Evolutionary conservation across 1,139 yeast genomes (phyloP).

Genomic region (Zygoascus sp.): DNA sequence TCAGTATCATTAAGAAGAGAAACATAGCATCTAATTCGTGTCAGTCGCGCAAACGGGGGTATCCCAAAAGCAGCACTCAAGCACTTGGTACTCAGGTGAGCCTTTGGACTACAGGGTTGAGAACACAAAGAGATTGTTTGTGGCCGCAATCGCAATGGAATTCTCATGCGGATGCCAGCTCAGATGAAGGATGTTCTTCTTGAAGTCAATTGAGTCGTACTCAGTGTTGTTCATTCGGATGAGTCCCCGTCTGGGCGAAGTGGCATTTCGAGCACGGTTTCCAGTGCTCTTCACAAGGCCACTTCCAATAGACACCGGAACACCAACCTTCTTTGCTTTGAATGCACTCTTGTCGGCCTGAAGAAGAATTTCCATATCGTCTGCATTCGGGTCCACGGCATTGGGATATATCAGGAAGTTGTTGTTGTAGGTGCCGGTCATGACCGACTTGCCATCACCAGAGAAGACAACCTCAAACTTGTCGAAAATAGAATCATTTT

Average conservation of each 20-base stretch:
- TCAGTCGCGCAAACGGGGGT: no score
- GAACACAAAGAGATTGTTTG: constrained; percentile 64
- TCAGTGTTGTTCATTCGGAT: constrained; percentile 47
- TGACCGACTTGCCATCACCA: constrained; percentile 87
- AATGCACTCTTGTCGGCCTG: constrained; percentile 99
- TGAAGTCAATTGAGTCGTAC: constrained; percentile 85
- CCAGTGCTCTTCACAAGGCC: constrained; percentile 11
- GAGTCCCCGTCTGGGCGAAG: constrained; percentile 25
- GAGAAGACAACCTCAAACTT: constrained; percentile 94
- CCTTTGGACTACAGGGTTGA: constrained; percentile 31
- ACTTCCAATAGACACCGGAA: constrained; percentile 33
- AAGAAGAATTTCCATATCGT: constrained; percentile 71
- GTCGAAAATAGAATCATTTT: constrained; percentile 96
- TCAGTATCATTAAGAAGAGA: constrained; percentile 4
- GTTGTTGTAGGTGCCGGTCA: constrained; percentile 97
- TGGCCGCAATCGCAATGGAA: constrained; percentile 97
- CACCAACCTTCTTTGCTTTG: constrained; percentile 64
- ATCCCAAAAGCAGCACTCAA: no score
- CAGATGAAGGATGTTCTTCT: constrained; percentile 88
- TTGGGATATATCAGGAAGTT: constrained; percentile 96
- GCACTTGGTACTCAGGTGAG: no score
- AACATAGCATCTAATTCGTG: background rate
- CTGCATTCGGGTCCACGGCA: constrained; percentile 47
- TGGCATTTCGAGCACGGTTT: constrained; percentile 20
- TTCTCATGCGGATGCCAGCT: constrained; percentile 99